Conservation (phyloP, 169 alveolate species). For the Prorocentrum cordatum region DNA sequence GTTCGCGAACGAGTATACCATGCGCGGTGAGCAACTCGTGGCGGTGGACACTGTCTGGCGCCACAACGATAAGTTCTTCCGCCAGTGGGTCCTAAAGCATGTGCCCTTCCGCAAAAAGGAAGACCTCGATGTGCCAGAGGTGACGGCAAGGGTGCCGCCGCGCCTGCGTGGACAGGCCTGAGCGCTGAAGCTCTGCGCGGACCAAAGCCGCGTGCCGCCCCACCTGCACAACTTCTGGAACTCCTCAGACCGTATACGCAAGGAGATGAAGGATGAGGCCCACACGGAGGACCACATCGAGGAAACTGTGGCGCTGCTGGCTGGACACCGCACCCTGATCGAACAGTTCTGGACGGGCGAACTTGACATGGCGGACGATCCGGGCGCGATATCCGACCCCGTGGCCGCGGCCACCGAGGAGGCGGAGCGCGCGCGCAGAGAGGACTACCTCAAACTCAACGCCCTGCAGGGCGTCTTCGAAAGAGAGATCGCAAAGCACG, state of each 20-base stretch:
- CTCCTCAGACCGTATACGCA: background rate
- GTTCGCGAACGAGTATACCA: background rate
- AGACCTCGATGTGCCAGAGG: background rate
- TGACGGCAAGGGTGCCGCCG: background rate
- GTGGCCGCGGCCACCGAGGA: background rate
- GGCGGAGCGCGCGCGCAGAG: background rate
- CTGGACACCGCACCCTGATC: background rate
- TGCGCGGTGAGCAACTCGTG: constrained; percentile 5
- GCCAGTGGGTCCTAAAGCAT: background rate
- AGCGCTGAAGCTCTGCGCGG: no score
- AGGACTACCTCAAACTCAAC: background rate
- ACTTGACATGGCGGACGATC: background rate
- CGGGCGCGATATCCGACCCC: no score
- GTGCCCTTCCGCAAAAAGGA: background rate
- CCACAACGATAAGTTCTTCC: background rate
- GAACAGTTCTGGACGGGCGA: background rate
- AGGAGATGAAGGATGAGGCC: background rate
- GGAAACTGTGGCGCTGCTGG: background rate
- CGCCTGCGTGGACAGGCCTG: no score
- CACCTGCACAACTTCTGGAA: background rate
- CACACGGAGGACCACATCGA: background rate
- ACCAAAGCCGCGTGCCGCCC: background rate
- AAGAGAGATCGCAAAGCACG: background rate
- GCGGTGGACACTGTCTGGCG: background rate
- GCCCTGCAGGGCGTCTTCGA: background rate